Evolutionary conservation across 805 yeast genomes (phyloP), one percentile per base, ranked within the genome.

Genomic region (Yamadazyma sp.): DNA sequence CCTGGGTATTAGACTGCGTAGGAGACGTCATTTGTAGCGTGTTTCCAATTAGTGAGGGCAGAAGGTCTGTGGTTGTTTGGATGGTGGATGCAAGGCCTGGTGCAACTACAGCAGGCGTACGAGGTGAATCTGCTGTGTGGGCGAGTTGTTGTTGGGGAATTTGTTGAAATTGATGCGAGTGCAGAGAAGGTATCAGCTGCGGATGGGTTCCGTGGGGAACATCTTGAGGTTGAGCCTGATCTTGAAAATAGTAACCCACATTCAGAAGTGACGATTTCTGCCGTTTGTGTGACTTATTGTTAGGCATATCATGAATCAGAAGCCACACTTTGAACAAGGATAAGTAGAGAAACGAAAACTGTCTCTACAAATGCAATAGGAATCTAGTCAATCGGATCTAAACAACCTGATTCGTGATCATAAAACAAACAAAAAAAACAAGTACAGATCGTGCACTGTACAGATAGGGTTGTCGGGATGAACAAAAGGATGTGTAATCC

Each of bases 231-330:
- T 32, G 23, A 6, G 21, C 16, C 17, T 29, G 33, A 23, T 38
- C 46, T 9, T 48, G 47, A 41, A 54, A 57, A 42, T 57, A 62
- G 42, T 55, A 61, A 22, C 58, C 56, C 7, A 52, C 45, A 45
- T 53, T 59, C 60, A 53, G 60, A 16, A 57, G 32, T 15, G 62
- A 59, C 39, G 64, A 59, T 42, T 63, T 63, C 50, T 62, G 68
- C 37, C 69, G 66, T 45, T 63, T 63, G 46, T 63, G 69, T 12
- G 59, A 35, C 41, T 48, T 47, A 40, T 44, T 28, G 48, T 45
- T 42, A 42, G 44, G 41, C 52, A 48, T 48, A 32, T 36, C 40
- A 43, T 40, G 36, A 40, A 38, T 32, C 37, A 31, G 33, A 10
- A 28, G 17, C 17, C 33, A 28, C 38, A 35, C 33, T 35, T 35